phyloP scores from a whole-genome alignment of 495 filamentous ascomycete genomes.

The Arthonia radiata region DNA sequence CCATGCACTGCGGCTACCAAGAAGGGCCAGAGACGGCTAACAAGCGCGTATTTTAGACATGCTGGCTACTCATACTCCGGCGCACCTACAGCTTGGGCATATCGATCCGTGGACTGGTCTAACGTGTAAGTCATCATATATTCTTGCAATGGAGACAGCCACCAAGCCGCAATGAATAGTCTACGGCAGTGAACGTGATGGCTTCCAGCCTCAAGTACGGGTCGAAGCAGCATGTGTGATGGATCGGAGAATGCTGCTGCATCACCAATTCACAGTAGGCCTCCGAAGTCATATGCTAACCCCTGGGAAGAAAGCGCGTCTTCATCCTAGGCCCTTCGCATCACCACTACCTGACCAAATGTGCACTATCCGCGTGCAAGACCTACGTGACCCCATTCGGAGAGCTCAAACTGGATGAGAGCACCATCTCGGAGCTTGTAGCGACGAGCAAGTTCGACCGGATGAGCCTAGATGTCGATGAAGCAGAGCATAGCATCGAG shows the following conservation, averaged over 20 bases:
- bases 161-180: background rate
- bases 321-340: slow-evolving; percentile 92
- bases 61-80: slow-evolving; percentile 93
- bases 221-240: background rate
- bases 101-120: slow-evolving; percentile 67
- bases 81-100: slow-evolving; percentile 81
- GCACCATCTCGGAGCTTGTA: slow-evolving; percentile 35
- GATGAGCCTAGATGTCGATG: slow-evolving; percentile 46
- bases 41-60: too few relatives aligned
- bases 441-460: slow-evolving; percentile 40
- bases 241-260: background rate
- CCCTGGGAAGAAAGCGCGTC: slow-evolving; percentile 69
- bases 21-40: too few relatives aligned
- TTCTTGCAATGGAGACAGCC: too few relatives aligned
- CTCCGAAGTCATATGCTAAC: background rate
- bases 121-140: slow-evolving; percentile 30
- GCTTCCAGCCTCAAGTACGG: background rate
- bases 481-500: slow-evolving; percentile 84
- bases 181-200: background rate
- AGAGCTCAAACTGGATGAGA: slow-evolving; percentile 45
- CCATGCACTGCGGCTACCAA: slow-evolving; percentile 4
- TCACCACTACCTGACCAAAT: slow-evolving; percentile 52
- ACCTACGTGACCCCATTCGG: slow-evolving; percentile 74
- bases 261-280: background rate
- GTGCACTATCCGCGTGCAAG: slow-evolving; percentile 49